Evolutionary conservation across 805 yeast genomes (phyloP), one percentile per base, ranked within the genome.

Genomic region (Pichia ethanolica): DNA sequence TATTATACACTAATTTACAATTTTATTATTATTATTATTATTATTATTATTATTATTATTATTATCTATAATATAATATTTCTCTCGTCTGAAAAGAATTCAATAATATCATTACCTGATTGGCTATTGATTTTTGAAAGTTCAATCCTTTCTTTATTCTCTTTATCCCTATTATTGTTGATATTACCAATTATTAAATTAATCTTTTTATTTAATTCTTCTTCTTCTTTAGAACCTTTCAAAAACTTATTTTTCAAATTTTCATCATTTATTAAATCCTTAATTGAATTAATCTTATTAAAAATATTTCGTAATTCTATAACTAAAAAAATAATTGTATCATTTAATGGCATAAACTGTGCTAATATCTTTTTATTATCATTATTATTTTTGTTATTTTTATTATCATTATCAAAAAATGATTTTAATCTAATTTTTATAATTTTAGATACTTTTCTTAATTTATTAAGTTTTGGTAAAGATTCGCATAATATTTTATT

Each of bases 281-380:
- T 48, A 8, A 39, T 38, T 13, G 10, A 11, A 25, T 38, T 37
- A 4, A 48, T 33, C 26, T 44, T 44, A 7, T 44, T 39, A n/a
- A 30, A 39, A 10, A 27, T 48, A 25, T 35, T 35, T 39, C 45
- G 43, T 27, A 39, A 26, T 35, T 48, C 47, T 5, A 34, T 42
- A 7, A 39, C 33, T 10, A 48, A 37, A 39, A 34, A 48, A 8
- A 43, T 5, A 14, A 48, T 27, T 4, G 47, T 44, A 37, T 48
- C 45, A 11, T 44, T 44, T 13, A 48, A 14, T n/a, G 51, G 51
- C 12, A 38, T 20, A 6, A 48, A 30, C 12, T 44, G 26, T n/a
- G 47, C 44, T 3, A 44, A 25, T 2, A 39, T 28, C 10, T 35
- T 34, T 36, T 44, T 44, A 32, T 39, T 30, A 7, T 35, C 35